Base-by-base conservation (phyloP, 139 green algal genomes). In the Limnomonas spitsbergensis region DNA sequence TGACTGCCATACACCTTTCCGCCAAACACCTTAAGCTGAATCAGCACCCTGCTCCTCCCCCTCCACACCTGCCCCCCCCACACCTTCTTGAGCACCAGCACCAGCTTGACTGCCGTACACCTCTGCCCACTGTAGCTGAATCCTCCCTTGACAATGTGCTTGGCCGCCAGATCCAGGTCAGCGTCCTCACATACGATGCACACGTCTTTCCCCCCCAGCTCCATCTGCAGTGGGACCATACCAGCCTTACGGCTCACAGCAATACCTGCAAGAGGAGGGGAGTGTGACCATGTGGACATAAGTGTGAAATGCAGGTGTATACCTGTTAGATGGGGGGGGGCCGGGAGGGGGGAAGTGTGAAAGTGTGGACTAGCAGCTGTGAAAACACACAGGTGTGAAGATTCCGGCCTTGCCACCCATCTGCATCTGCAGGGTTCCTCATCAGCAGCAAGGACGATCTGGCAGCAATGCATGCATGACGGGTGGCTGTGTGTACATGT, bases 151-250 rank as follows among this genome's bases (percentile, higher is more conserved):
- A 99, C 80, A 69, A 99, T 97, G 88, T 93, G 82, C 39, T 88
- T 91, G 35, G 92, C 93, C 3, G 94, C 93, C 40, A 95, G 76
- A 68, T 93, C 87, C 2, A 98, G 77, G 88, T 99, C 93, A 2
- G 94, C 95, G 74, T 99, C 95, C 3, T 75, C 78, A 53, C 89
- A 94, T 66, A 98, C 93, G 66, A 98, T 96, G 89, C 91, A 95
- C 29, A 91, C 94, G 42, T 88, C 83, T 91, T 99, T 99, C 80
- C 95, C 95, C 27, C 95, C 95, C 36, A 99, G 91, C 93, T 99
- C 95, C 94, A 98, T 98, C 85, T 98, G 94, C 53, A 98, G 79
- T 24, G 94, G 93, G 14, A 98, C 85, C 94, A 98, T 98, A 77
- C 89, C 88, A 14, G 93, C 94, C 86, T 97, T 98, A 52, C 77